These are phyloP conservation scores for Cordyceps farinosa DNA, from an alignment of 2,329 filamentous ascomycete species.

Conservation along the genomic window DNA sequence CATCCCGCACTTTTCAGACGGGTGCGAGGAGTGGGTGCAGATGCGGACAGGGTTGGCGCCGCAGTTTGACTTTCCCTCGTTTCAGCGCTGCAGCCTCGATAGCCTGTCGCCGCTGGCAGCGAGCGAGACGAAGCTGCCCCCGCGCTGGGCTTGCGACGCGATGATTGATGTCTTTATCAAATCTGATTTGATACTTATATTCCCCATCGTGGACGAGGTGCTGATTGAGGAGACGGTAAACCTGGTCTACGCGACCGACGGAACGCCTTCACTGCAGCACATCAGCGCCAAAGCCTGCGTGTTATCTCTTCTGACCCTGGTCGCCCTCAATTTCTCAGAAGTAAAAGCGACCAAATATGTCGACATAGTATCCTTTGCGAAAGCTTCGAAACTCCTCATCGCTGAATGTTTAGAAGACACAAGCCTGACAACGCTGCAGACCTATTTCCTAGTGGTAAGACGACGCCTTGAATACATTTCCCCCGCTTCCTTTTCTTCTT, in stretches of 20 bases:
- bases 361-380: constrained; percentile 39
- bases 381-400: constrained; percentile 40
- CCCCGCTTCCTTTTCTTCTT: not conserved
- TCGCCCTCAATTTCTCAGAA: constrained; percentile 24
- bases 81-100: not conserved
- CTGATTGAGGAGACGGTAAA: constrained; percentile 45
- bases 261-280: constrained; percentile 24
- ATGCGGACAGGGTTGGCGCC: constrained; percentile 38
- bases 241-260: constrained; percentile 37
- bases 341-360: constrained; percentile 23
- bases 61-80: constrained; percentile 21
- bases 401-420: constrained; percentile 41
- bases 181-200: constrained; percentile 40
- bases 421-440: constrained; percentile 42
- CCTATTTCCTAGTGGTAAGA: constrained; percentile 46
- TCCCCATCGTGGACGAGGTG: constrained; percentile 46
- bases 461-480: not conserved
- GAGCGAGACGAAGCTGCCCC: constrained; percentile 33
- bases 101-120: constrained; percentile 17
- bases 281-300: constrained; percentile 44
- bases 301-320: constrained; percentile 44
- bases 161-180: constrained; percentile 24
- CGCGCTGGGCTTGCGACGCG: constrained; percentile 26
- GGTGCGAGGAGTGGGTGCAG: constrained; percentile 47
- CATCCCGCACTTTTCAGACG: constrained; percentile 45